Evolutionary conservation across 495 filamentous ascomycete species (phyloP), one percentile per base, ranked within the genome.

Genomic region (Aspergillus olivimuriae): DNA sequence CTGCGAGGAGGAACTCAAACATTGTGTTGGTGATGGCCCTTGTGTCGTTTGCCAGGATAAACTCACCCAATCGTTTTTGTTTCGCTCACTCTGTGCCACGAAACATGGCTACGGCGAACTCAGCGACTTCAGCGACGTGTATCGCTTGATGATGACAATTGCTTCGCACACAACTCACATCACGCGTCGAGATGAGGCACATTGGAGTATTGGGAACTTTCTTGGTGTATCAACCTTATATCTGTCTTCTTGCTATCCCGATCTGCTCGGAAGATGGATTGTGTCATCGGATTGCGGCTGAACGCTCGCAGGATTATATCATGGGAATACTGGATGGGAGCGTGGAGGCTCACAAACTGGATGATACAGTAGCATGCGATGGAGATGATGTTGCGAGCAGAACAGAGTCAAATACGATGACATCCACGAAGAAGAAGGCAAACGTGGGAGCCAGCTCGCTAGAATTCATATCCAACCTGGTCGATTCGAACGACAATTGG

Each of bases 221-320:
- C 18, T 8, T 23, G 30, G 23, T 38, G 8, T 38, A 48, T 22
- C 44, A 36, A 18, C 41, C 47, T 9, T 50, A 34, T 30, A 4
- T 50, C 3, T 50, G 47, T 24, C 20, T 12, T 2, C 23, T 50
- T 8, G 41, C 47, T 18, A 21, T 50, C 5, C 47, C 47, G 2
- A 22, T 50, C 10, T 50, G 47, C 41, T 19, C 22, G 5, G 3
- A 19, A 2, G 23, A 38, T 1, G 33, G 14, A 2, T 1, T 39
- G 8, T 50, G 47, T 19, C 21, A 26, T 35, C 34, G 31, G 3
- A 20, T 30, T 26, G 46, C 34, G n/a, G 22, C 21, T n/a, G 30
- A 15, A 18, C 28, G 21, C 4, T 14, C 23, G 4, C 34, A 48
- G 39, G 8, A 26, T 0, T 41, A 42, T 28, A 34, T 48, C 33